Conservation (phyloP, 2,329 filamentous ascomycete genomes). For the Aspergillus tamarii region DNA sequence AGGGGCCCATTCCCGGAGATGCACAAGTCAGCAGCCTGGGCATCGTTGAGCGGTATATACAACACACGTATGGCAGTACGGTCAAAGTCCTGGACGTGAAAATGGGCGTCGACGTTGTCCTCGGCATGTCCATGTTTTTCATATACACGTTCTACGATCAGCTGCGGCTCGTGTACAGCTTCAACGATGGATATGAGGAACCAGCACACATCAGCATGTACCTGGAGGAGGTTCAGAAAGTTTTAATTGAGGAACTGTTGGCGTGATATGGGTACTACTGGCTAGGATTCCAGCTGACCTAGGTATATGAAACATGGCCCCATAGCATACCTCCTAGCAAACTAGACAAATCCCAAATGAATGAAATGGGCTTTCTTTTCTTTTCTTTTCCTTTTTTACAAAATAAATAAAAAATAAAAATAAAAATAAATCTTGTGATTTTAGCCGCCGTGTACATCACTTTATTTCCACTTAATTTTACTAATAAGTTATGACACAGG, state of each 20-base stretch:
- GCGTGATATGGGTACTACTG: too few species aligned
- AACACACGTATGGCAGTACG: slow-evolving; percentile 3
- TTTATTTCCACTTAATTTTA: too few species aligned
- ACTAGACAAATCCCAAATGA: too few species aligned
- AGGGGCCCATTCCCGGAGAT: slow-evolving; percentile 2
- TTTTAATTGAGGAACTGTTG: slow-evolving; percentile 7
- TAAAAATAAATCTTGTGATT: too few species aligned
- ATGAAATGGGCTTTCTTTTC: too few species aligned
- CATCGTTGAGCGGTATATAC: slow-evolving; percentile 12
- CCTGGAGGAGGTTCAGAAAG: slow-evolving; percentile 4
- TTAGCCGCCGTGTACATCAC: too few species aligned
- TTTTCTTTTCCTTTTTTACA: too few species aligned
- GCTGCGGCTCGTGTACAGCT: slow-evolving; percentile 13
- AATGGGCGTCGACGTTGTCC: slow-evolving; percentile 6
- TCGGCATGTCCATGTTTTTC: slow-evolving; percentile 7
- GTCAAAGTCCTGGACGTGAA: slow-evolving; percentile 12
- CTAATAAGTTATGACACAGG: too few species aligned
- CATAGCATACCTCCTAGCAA: too few species aligned
- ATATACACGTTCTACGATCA: slow-evolving; percentile 14
- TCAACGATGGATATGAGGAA: slow-evolving; percentile 16
- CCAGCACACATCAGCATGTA: background rate
- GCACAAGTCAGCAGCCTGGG: slow-evolving; percentile 16
- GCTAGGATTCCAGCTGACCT: too few species aligned
- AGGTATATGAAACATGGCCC: too few species aligned
- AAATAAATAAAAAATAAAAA: too few species aligned